A percentile compares a stretch with the other conserved stretches of the same genome.
phyloP scores from a whole-genome alignment of 257 asterid species.

The Paraleonurus japonicus region DNA sequence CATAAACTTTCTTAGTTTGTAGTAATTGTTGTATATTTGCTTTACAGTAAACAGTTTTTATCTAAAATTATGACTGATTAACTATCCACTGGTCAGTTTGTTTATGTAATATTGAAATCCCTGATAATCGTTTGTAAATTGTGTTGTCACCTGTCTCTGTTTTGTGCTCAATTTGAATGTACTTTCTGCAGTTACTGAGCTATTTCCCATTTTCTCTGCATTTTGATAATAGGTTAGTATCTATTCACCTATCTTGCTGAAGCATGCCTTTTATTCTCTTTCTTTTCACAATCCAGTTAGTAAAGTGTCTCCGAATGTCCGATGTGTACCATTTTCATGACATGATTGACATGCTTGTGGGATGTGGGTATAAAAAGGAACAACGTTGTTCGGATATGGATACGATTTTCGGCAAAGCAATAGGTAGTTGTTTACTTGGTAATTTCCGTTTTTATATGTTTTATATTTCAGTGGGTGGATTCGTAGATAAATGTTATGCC shows the following conservation, averaged over 20 bases:
- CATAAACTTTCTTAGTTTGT: not conserved
- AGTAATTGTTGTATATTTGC: not conserved
- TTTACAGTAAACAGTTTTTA: not conserved
- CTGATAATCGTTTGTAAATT: not conserved
- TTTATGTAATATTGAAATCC: not conserved
- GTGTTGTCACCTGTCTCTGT: not conserved
- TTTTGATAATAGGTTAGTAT: not conserved
- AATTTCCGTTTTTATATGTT: constrained; percentile 1
- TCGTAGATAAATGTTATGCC: not conserved
- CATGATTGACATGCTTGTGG: constrained; percentile 95
- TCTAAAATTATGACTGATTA: not conserved
- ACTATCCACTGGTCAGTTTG: not conserved
- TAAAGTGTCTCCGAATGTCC: constrained; percentile 61
- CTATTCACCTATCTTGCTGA: not conserved
- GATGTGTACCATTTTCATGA: constrained; percentile 85
- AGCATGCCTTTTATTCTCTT: constrained; percentile 22
- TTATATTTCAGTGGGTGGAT: not conserved
- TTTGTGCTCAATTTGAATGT: not conserved
- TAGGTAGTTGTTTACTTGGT: constrained; percentile 48
- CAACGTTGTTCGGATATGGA: constrained; percentile 90
- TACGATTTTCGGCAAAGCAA: constrained; percentile 96
- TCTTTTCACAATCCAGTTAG: constrained; percentile 48
- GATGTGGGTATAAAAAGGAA: constrained; percentile 87
- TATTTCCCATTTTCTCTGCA: not conserved
- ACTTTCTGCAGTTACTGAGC: constrained; percentile 9